Evolutionary conservation across 2,329 filamentous ascomycete species (phyloP).

Genomic region (Aspergillus amoenus): DNA sequence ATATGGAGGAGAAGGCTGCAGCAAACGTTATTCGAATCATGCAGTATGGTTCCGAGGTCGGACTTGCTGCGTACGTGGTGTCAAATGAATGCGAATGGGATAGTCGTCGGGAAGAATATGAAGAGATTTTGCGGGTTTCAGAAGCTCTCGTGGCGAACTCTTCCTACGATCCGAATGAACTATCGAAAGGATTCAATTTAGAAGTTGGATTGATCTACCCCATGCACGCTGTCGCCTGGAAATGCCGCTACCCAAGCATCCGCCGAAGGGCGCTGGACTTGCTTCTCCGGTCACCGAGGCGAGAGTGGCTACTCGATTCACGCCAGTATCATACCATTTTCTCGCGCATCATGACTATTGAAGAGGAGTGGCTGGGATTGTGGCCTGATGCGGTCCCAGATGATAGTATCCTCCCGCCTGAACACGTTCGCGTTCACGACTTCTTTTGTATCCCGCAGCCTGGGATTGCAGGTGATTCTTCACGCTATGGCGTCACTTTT

Average conservation of each 20-base stretch:
- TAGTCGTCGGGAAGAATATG: conserved; percentile 7
- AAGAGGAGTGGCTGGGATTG: conserved; percentile 6
- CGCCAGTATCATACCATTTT: conserved; percentile 17
- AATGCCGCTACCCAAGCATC: conserved; percentile 21
- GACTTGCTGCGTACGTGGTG: conserved; percentile 7
- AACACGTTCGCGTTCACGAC: conserved; percentile 15
- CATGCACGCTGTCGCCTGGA: conserved; percentile 22
- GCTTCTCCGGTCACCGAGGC: conserved; percentile 13
- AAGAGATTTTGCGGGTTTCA: conserved; percentile 7
- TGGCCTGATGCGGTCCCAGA: neutral
- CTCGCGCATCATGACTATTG: conserved; percentile 17
- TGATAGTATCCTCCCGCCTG: conserved; percentile 4
- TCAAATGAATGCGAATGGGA: conserved; percentile 17
- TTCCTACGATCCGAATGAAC: neutral
- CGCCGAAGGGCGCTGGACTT: conserved; percentile 19
- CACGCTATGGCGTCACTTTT: conserved; percentile 12
- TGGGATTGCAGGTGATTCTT: neutral
- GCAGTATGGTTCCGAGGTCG: conserved; percentile 6
- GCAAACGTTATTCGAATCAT: conserved; percentile 16
- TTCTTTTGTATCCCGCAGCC: conserved; percentile 6
- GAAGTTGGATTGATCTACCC: conserved; percentile 20
- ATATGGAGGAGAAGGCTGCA: conserved; percentile 6
- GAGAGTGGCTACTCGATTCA: conserved; percentile 16
- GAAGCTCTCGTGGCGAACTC: neutral
- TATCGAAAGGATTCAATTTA: conserved; percentile 11